A percentile compares a stretch with the other conserved stretches of the same genome.
Evolutionary conservation across 2,329 filamentous ascomycete genomes (phyloP).

Genomic region (Aureobasidium melanogenum): DNA sequence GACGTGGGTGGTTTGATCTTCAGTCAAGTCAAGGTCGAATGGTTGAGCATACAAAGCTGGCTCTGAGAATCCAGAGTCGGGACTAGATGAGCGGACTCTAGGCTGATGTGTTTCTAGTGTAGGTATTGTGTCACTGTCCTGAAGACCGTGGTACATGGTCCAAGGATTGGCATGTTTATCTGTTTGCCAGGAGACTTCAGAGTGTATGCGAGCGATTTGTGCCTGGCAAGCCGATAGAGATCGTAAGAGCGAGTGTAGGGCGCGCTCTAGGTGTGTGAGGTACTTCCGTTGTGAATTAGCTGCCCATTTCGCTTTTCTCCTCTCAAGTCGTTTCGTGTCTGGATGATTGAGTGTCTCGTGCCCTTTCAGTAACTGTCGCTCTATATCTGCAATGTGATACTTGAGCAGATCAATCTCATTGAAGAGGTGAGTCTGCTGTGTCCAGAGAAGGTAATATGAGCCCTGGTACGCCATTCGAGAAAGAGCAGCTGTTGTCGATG

Average conservation of each 20-base stretch:
- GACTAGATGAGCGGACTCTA: background rate
- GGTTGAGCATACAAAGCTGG: constrained; percentile 6
- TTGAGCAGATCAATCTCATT: background rate
- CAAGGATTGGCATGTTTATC: background rate
- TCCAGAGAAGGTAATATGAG: background rate
- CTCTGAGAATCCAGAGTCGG: constrained; percentile 6
- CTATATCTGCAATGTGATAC: background rate
- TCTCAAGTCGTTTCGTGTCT: background rate
- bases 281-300: background rate
- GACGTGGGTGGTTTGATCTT: background rate
- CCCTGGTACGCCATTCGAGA: background rate
- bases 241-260: background rate
- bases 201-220: background rate
- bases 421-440: constrained; percentile 3
- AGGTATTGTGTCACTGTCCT: background rate
- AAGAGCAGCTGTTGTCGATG: background rate
- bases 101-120: background rate
- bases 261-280: background rate
- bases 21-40: background rate
- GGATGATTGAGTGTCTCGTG: background rate
- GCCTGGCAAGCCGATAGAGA: background rate
- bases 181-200: background rate
- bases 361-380: background rate
- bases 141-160: background rate
- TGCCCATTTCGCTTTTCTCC: constrained; percentile 8